Base-by-base conservation (phyloP, 2,329 filamentous ascomycete species). In the Niveomyces coronatus region DNA sequence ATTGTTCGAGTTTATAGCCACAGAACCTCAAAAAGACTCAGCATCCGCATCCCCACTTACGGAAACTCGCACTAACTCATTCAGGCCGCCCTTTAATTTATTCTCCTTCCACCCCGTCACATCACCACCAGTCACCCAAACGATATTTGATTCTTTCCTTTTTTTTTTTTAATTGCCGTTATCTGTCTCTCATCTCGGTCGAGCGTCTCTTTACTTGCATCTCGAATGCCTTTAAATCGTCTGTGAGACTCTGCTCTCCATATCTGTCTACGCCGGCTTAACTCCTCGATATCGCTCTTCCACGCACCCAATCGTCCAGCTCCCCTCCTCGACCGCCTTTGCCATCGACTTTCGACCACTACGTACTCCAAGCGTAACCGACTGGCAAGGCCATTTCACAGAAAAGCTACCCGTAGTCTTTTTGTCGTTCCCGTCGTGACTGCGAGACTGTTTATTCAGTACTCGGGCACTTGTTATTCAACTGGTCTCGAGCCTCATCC, bases 91-190 rank as follows among this genome's bases (percentile, higher is more conserved):
- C 22, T 43, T 36, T 40, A 30, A 37, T 37, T n/a, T 31, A 37
- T 37, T 31, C 38, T 38, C 37, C 44, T 33, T 33, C 39, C 31
- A 20, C 32, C 33, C 39, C 19, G 29, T 43, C 41, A 39, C 35
- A 32, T 45, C 24, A 27, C 22, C 33, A 34, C 20, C 32, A 39
- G 26, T 36, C 37, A 34, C 28, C 35, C 16, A 26, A 30, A 39
- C 24, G 30, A 28, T 20, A 34, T 24, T n/a, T 39, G 16, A 31
- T 40, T 39, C 29, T 35, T 41, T 39, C 20, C 31, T 33, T 32
- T 33, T 19, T 26, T 48, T 40, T 22, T 36, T 33, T 34, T 44
- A 32, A 44, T 31, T 35, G n/a, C n/a, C n/a, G n/a, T n/a, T n/a
- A n/a, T n/a, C n/a, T n/a, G 32, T 38, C 35, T 28, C 34, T 31